Evolutionary conservation across 345 rosid species (phyloP), one percentile per base, ranked within the genome.

Genomic region (Xanthoceras sorbifolium): DNA sequence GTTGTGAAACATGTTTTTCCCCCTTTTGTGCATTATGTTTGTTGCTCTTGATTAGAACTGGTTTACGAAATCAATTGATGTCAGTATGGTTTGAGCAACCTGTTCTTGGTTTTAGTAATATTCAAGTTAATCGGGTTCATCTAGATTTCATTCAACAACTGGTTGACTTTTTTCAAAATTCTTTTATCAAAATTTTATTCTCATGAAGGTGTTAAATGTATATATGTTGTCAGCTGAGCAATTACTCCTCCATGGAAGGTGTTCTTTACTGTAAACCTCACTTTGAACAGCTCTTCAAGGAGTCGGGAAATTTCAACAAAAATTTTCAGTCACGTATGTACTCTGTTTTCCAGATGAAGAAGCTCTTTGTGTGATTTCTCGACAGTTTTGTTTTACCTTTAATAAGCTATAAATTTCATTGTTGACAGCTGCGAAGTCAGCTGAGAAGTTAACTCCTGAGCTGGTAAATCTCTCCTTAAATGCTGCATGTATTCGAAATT

Each of bases 211-310:
- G 40, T 67, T 25, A 76, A n/a, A 66, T 69, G 77, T 74, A 14
- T 48, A 14, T 48, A 32, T 82, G 76, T 73, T 83, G 74, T 68
- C 89, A 97, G 98, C 88, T 92, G 81, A 88, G 98, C 79, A 97
- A 91, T 64, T 97, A 92, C 83, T 92, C 94, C 74, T 97, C 99
- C 0, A 97, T 94, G 99, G 99, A 94, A 84, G 97, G 98, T 79
- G 97, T 97, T 59, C 76, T 97, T 67, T 97, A 97, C 76, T 96
- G 99, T 73, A 93, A 88, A 86, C 99, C 99, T 78, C 99, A 94
- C 78, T 93, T 92, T 77, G 99, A 92, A 87, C 99, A 94, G 82
- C 92, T 97, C 64, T 97, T 97, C 88, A 97, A 91, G 89, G 98
- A 94, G 85, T 67, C 93, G 12, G 97, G 99, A 32, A 97, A 83